Evolutionary conservation across 306 rosid species (phyloP), one percentile per base, ranked within the genome.

Genomic region (Prunus campanulata): DNA sequence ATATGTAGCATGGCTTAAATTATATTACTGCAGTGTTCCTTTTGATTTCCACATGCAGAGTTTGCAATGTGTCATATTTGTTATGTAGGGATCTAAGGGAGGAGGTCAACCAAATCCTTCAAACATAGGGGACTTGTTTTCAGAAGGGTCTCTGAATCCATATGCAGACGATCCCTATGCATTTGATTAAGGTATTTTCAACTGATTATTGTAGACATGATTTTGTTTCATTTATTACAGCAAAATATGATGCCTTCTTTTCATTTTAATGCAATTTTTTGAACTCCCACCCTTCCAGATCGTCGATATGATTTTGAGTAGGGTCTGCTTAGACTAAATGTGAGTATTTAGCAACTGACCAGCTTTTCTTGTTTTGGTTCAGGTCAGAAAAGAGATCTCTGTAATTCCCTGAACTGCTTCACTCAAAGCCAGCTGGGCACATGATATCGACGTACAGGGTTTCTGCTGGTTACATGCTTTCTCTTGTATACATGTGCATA

Each of bases 71-170:
- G 42, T 64, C 50, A 20, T 19, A 52, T 72, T 42, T 52, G 51
- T 74, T 55, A 22, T 75, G 83, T 80, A 90, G 98, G 87, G 79
- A 79, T 77, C 82, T 62, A 91, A 84, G 80, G 90, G 77, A 68
- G 84, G 78, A 78, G 84, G 71, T 50, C 89, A 80, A 71, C 82
- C 86, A 60, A 87, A 63, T 62, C 92, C 93, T 79, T 89, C 97
- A 81, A 90, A 87, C 79, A 90, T 95, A 0, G 97, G 97, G 32
- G 97, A 95, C 82, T 65, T 95, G 90, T 95, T 95, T 86, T 80
- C 96, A n/a, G 98, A 92, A 87, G 98, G 98, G 47, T 92, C 97
- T 73, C 86, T 95, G 79, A 93, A 95, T 84, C 98, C 97, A n/a
- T 95, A 95, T 82, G 89, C 93, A 55, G 97, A 95, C 64, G 98